Evolutionary conservation across 2,329 filamentous ascomycete species (phyloP).

Genomic region (Helminthosporium solani): DNA sequence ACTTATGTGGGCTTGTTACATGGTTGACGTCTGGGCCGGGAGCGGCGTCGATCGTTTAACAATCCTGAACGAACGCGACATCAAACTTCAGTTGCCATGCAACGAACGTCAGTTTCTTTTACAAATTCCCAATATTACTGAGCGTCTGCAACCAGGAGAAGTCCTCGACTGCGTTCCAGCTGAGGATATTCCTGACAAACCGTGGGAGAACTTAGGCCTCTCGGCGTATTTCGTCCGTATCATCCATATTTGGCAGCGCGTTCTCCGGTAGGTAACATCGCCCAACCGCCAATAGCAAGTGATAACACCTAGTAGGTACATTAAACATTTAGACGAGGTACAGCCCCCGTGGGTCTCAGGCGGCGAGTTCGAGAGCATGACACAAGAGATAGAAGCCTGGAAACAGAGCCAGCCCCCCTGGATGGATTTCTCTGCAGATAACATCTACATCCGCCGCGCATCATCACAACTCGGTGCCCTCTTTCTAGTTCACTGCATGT

Average conservation of each 20-base stretch:
- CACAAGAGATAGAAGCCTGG: constrained; percentile 29
- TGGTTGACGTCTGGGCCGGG: constrained; percentile 39
- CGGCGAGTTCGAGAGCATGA: constrained; percentile 29
- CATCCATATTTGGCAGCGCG: constrained; percentile 35
- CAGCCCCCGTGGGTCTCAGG: constrained; percentile 31
- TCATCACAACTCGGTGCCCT: constrained; percentile 36
- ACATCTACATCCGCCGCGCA: constrained; percentile 38
- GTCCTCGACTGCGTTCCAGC: constrained; percentile 26
- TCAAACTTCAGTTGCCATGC: constrained; percentile 37
- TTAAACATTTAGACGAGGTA: constrained; percentile 36
- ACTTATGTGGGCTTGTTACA: constrained; percentile 40
- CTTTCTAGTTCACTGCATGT: constrained; percentile 38
- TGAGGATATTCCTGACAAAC: constrained; percentile 29
- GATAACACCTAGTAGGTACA: constrained; percentile 19
- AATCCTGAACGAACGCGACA: constrained; percentile 34
- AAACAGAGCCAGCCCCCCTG: constrained; percentile 31
- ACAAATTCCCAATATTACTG: constrained; percentile 34
- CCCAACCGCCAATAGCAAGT: neutral
- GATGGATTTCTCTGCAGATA: constrained; percentile 36
- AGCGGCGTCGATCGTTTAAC: constrained; percentile 37
- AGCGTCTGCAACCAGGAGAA: constrained; percentile 25
- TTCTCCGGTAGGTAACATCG: constrained; percentile 22
- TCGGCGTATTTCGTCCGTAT: constrained; percentile 36
- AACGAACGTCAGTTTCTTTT: constrained; percentile 35
- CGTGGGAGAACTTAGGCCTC: constrained; percentile 35